Base-by-base conservation (phyloP, 2,329 filamentous ascomycete species). In the Hypoxylon sp. region DNA sequence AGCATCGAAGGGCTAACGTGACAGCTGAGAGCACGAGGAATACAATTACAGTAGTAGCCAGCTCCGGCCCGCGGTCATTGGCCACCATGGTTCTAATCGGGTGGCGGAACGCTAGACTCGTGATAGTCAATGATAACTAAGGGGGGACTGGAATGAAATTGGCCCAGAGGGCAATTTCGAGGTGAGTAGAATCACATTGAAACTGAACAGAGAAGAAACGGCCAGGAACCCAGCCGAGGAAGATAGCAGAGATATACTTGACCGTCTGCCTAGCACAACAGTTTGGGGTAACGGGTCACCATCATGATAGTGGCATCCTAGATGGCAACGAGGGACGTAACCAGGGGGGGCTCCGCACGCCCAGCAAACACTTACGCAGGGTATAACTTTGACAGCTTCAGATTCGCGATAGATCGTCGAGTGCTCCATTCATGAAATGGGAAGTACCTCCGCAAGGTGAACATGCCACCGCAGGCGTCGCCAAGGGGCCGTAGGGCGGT, bases 1-100 rank as follows among this genome's bases (percentile, higher is more conserved):
- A 77, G 64, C 76, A 77, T 44, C 76, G 70, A 22, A 77, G 72
- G 25, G 68, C 61, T 33, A 77, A 71, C 22, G 72, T 71, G 42
- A 76, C 46, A 3, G 64, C 53, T 17, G 73, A 66, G 11, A 76
- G 20, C 6, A 67, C 72, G n/a, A 75, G 58, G 33, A 73, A 71
- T 3, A 65, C 22, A 20, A 60, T 20, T 1, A 72, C 66, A 13
- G 71, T 53, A 20, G 55, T 37, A 20, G 68, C 74, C 35, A 76
- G 63, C 69, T 74, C 64, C n/a, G 73, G 70, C n/a, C 74, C 73
- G 25, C 73, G 73, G 57, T 77, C 62, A n/a, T 73, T 49, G 27
- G 48, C 48, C n/a, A 67, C 33, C 74, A 76, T 75, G 37, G 44
- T 31, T 48, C 14, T 30, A 30, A 11, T 25, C 25, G 46, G 51